Evolutionary conservation across 805 yeast species (phyloP).

Genomic region (Saturnispora dispora): DNA sequence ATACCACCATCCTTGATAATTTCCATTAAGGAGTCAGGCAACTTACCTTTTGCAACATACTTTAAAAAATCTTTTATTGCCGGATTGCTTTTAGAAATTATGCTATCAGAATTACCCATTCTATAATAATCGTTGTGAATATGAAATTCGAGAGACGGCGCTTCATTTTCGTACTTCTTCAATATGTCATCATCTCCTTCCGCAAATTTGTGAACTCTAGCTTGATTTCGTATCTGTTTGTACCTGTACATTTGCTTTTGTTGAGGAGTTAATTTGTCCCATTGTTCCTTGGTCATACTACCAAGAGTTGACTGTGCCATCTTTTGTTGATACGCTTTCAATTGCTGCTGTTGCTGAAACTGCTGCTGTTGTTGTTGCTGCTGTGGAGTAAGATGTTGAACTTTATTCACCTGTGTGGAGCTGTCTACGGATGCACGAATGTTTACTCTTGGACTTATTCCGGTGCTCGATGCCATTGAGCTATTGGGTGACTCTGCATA

Average conservation of each 20-base stretch:
- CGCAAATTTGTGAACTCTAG: constrained; percentile 47
- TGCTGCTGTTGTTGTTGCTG: constrained; percentile 10
- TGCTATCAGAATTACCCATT: constrained; percentile 83
- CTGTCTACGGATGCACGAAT: background rate
- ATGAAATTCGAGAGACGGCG: constrained; percentile 81
- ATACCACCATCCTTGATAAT: constrained; percentile 81
- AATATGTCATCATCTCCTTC: constrained; percentile 67
- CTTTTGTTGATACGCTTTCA: background rate
- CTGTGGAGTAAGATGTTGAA: constrained; percentile 6
- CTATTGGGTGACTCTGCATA: background rate
- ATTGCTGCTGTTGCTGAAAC: constrained; percentile 10
- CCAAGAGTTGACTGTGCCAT: constrained; percentile 5
- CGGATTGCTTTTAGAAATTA: constrained; percentile 72
- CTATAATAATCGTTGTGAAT: constrained; percentile 87
- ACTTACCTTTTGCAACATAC: constrained; percentile 69
- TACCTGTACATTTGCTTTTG: constrained; percentile 35
- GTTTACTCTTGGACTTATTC: background rate
- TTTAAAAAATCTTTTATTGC: constrained; percentile 71
- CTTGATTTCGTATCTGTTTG: constrained; percentile 35
- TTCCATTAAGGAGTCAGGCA: constrained; percentile 85
- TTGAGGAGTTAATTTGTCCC: constrained; percentile 29
- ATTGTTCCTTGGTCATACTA: constrained; percentile 20
- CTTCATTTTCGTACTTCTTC: constrained; percentile 63
- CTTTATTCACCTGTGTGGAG: background rate
- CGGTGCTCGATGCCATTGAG: background rate